Evolutionary conservation across 176 grass and related monocot species (phyloP).

Genomic region (Oryza brachyantha): DNA sequence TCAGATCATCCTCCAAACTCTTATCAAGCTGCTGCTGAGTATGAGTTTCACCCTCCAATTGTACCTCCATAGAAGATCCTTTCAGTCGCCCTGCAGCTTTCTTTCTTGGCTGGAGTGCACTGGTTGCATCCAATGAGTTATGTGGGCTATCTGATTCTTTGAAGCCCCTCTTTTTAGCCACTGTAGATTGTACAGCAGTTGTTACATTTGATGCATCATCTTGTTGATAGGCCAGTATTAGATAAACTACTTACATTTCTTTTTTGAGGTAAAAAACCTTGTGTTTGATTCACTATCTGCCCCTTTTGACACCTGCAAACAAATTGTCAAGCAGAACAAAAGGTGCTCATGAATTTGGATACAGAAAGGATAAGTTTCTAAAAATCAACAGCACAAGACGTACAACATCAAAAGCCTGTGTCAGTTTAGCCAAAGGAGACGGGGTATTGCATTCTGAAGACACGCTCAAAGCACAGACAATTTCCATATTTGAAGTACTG

Average conservation of each 20-base stretch:
- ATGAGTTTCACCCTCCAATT: neutral
- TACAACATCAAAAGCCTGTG: conserved; percentile 2
- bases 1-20: conserved; percentile 19
- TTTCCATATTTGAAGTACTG: neutral
- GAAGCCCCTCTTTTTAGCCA: conserved; percentile 28
- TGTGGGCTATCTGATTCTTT: neutral
- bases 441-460: neutral
- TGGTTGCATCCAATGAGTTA: neutral
- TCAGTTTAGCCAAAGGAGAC: neutral
- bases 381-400: conserved; percentile 7
- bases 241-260: conserved; percentile 43
- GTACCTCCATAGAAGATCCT: conserved; percentile 18
- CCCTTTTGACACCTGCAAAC: conserved; percentile 23
- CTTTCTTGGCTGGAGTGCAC: conserved; percentile 20
- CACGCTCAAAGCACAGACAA: conserved; percentile 39
- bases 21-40: neutral
- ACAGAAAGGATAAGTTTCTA: neutral
- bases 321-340: conserved; percentile 29
- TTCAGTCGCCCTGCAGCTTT: conserved; percentile 20
- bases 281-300: conserved; percentile 8
- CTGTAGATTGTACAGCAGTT: conserved; percentile 27
- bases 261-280: conserved; percentile 29
- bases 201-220: conserved; percentile 22
- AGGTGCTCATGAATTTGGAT: conserved; percentile 15
- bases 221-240: neutral